Percentiles rank a stretch among this genome's conserved stretches.
Conservation (phyloP, 1,284 basidiomycete species). For the Ustilago shanxiensis region DNA sequence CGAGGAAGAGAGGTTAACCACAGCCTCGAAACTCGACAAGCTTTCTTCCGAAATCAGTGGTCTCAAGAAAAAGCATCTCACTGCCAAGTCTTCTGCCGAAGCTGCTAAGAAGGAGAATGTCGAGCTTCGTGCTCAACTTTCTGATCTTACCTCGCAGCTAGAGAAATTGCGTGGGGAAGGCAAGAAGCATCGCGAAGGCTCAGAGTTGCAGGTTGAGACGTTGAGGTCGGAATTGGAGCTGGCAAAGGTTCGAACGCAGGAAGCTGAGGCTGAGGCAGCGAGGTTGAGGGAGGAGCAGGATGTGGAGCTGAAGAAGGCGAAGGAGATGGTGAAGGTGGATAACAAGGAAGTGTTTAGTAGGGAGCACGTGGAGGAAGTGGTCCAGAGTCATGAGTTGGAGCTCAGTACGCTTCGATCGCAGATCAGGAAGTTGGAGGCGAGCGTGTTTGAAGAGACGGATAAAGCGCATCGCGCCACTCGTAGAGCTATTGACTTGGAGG, state of each 20-base stretch:
- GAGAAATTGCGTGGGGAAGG: constrained; percentile 11
- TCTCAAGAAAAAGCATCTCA: constrained; percentile 53
- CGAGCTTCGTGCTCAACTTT: constrained; percentile 29
- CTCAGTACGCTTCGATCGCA: constrained; percentile 48
- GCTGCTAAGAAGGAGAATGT: constrained; percentile 49
- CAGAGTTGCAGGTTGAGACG: constrained; percentile 25
- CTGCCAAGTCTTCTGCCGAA: constrained; percentile 44
- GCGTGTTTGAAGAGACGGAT: constrained; percentile 59
- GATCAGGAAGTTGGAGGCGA: constrained; percentile 57
- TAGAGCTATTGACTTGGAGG: constrained; percentile 54
- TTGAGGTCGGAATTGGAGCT: constrained; percentile 36
- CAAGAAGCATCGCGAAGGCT: neutral
- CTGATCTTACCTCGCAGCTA: constrained; percentile 7
- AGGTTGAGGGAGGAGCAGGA: constrained; percentile 10
- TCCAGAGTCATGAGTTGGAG: constrained; percentile 55
- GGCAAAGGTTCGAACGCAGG: constrained; percentile 8
- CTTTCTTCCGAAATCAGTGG: constrained; percentile 29
- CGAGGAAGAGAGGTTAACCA: constrained; percentile 17
- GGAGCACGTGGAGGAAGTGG: constrained; percentile 48
- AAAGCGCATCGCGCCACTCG: constrained; percentile 48
- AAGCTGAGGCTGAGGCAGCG: constrained; percentile 16
- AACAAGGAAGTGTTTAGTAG: constrained; percentile 45
- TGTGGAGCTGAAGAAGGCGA: neutral
- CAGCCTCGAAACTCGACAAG: constrained; percentile 20
- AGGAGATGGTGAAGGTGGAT: constrained; percentile 21